phyloP scores from a whole-genome alignment of 345 rosid genomes.

The Hibiscus trionum region DNA sequence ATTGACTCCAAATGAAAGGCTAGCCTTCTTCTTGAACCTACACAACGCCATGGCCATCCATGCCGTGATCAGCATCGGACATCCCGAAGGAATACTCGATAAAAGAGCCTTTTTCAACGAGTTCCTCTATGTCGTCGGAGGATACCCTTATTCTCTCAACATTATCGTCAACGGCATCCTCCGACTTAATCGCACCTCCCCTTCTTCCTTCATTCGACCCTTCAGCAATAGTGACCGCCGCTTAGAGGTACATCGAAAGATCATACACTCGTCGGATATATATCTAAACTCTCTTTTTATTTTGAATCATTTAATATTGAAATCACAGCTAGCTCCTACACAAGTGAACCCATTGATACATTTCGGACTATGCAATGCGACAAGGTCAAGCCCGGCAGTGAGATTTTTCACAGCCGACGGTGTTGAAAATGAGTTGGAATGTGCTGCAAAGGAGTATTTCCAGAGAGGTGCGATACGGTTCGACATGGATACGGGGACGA shows the following conservation, averaged over 20 bases:
- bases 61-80: constrained; percentile 61
- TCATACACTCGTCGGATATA: too few species aligned
- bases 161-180: constrained; percentile 64
- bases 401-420: constrained; percentile 70
- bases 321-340: constrained; percentile 42
- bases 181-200: constrained; percentile 46
- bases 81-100: constrained; percentile 56
- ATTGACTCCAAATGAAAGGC: constrained; percentile 48
- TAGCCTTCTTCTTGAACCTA: constrained; percentile 78
- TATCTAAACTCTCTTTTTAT: too few species aligned
- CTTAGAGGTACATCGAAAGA: constrained; percentile 40
- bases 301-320: background rate
- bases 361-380: constrained; percentile 79
- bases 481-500: background rate
- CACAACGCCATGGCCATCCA: constrained; percentile 93
- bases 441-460: constrained; percentile 28
- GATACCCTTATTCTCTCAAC: constrained; percentile 56
- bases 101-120: constrained; percentile 57
- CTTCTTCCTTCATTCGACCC: constrained; percentile 53
- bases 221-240: constrained; percentile 42
- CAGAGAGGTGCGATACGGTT: background rate
- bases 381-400: constrained; percentile 70
- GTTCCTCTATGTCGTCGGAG: constrained; percentile 75
- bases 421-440: constrained; percentile 56
- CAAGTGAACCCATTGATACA: constrained; percentile 69